Evolutionary conservation across 805 yeast species (phyloP).

Genomic region (Candida wancherniae): DNA sequence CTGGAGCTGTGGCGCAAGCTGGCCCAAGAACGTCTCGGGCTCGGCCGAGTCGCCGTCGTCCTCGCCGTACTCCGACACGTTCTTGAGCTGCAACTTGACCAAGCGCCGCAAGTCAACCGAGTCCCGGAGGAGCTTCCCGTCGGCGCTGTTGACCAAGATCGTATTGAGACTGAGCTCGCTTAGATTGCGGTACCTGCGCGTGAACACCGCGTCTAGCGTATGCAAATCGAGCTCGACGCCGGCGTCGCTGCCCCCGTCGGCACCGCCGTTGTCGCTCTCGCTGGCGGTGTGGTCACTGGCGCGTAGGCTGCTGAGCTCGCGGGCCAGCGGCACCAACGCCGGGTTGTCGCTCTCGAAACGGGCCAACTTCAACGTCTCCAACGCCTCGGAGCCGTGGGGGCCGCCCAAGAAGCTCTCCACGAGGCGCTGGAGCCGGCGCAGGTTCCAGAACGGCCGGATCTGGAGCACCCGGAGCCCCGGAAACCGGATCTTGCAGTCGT

Average conservation of each 20-base stretch:
- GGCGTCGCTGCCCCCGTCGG: neutral
- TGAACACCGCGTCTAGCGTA: constrained; percentile 1
- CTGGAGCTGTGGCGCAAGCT: constrained; percentile 21
- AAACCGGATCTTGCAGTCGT: constrained; percentile 10
- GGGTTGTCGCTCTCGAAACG: constrained; percentile 13
- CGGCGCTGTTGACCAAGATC: constrained; percentile 20
- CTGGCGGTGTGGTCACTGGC: no score
- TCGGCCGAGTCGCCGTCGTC: constrained; percentile 21
- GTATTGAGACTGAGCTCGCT: constrained; percentile 21
- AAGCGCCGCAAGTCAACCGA: constrained; percentile 21
- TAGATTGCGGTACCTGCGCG: constrained; percentile 14
- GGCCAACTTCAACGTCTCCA: constrained; percentile 18
- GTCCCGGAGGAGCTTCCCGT: constrained; percentile 16
- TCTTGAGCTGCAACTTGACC: constrained; percentile 25
- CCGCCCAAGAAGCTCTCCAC: constrained; percentile 4
- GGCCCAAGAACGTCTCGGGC: constrained; percentile 18
- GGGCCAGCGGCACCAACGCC: no score
- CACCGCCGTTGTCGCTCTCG: no score
- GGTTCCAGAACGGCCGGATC: constrained; percentile 31
- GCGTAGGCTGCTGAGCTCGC: no score
- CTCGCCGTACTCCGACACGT: constrained; percentile 29
- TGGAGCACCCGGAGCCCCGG: constrained; percentile 29
- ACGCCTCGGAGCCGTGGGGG: neutral
- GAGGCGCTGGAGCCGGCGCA: constrained; percentile 21
- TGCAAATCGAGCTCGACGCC: constrained; percentile 3